These are phyloP conservation scores for Hymenoscyphus fraxineus DNA, from an alignment of 2,329 filamentous ascomycete species.

Conservation along the genomic window DNA sequence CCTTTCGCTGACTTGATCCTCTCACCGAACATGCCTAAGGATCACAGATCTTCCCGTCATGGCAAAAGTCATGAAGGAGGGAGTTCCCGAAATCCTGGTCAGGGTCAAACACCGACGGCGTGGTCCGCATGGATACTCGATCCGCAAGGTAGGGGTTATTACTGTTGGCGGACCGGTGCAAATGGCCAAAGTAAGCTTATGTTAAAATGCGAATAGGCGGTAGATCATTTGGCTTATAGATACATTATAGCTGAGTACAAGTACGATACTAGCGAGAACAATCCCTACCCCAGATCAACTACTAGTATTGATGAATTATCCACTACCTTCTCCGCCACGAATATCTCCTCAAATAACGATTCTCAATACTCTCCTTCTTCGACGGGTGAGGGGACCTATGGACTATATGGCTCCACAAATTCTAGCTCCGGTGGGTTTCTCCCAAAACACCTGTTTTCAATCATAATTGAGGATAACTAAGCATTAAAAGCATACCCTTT, in stretches of 20 bases:
- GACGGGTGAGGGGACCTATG: background rate
- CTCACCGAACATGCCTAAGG: background rate
- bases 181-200: background rate
- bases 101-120: background rate
- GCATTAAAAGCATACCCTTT: background rate
- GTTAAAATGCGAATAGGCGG: background rate
- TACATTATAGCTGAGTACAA: background rate
- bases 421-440: background rate
- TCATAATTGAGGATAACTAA: background rate
- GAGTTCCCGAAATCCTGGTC: background rate
- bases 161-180: background rate
- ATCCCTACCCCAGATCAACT: background rate
- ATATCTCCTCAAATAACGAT: background rate
- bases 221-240: background rate
- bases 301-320: background rate
- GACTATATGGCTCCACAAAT: background rate
- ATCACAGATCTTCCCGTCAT: background rate
- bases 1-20: background rate
- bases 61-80: background rate
- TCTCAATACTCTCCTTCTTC: background rate
- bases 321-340: background rate
- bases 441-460: background rate
- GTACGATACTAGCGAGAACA: background rate
- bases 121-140: background rate
- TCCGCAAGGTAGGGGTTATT: background rate